These are phyloP conservation scores for Yamadazyma pseudoaaseri DNA, from an alignment of 1,139 yeast genomes.

Conservation along the genomic window DNA sequence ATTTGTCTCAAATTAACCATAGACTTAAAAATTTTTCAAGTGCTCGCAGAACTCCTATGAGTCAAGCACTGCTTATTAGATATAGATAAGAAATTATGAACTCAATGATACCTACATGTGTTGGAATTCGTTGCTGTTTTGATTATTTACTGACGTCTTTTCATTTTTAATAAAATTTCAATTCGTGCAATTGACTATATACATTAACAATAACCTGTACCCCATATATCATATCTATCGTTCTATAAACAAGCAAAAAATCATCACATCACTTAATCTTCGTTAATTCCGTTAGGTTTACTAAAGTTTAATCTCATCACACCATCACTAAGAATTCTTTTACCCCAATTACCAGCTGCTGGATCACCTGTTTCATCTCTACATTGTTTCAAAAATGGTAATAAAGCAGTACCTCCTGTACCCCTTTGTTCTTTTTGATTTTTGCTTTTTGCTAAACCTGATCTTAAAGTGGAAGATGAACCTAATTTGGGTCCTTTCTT, in stretches of 20 bases:
- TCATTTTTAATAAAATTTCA: too few species aligned
- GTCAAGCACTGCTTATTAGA: too few species aligned
- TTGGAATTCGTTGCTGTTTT: too few species aligned
- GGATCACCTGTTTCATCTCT: slow-evolving; percentile 94
- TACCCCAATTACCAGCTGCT: slow-evolving; percentile 91
- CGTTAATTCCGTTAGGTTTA: slow-evolving; percentile 31
- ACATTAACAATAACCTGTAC: too few species aligned
- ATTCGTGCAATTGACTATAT: too few species aligned
- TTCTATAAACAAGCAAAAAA: too few species aligned
- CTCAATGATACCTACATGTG: too few species aligned
- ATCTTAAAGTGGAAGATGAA: slow-evolving; percentile 53
- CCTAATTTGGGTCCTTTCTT: slow-evolving; percentile 51
- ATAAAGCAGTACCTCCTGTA: slow-evolving; percentile 90
- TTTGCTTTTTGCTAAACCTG: slow-evolving; percentile 56
- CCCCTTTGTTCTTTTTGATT: slow-evolving; percentile 66
- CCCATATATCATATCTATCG: too few species aligned
- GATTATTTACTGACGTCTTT: too few species aligned
- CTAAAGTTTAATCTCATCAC: slow-evolving; percentile 46
- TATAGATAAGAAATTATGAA: too few species aligned
- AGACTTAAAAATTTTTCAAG: slow-evolving; percentile 9
- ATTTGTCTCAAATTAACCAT: slow-evolving; percentile 5
- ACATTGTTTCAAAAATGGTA: slow-evolving; percentile 91
- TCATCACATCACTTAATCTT: slow-evolving; percentile 19
- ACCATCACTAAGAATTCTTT: slow-evolving; percentile 65
- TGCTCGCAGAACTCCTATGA: slow-evolving; percentile 4